Conservation (phyloP, 192 early-diverging fungal species). For the Umbelopsis sp. region DNA sequence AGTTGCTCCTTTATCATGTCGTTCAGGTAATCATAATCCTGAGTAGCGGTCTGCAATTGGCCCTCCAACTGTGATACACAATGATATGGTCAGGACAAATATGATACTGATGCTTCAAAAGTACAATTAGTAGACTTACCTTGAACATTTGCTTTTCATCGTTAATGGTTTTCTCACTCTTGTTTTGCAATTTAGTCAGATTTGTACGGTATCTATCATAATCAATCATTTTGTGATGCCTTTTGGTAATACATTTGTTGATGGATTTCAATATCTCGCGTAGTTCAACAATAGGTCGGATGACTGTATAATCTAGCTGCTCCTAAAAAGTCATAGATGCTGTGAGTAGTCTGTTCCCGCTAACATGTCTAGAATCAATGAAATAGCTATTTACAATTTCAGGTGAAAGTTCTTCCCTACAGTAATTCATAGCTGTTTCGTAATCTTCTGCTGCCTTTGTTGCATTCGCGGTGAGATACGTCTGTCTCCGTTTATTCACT, state of each 20-base stretch:
- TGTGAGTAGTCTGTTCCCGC: background rate
- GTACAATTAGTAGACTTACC: slow-evolving; percentile 25
- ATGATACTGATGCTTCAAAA: background rate
- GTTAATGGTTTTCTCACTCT: slow-evolving; percentile 58
- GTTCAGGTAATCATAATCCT: slow-evolving; percentile 87
- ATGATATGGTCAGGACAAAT: background rate
- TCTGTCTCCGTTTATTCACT: slow-evolving; percentile 41
- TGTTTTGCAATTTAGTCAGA: slow-evolving; percentile 76
- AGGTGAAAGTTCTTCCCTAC: slow-evolving; percentile 61
- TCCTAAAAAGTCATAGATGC: slow-evolving; percentile 41
- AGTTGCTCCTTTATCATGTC: slow-evolving; percentile 79
- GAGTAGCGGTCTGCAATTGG: slow-evolving; percentile 76
- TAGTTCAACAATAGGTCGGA: slow-evolving; percentile 80
- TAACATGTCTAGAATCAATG: background rate
- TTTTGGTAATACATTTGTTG: slow-evolving; percentile 83
- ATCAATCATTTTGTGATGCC: slow-evolving; percentile 90
- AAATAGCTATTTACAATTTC: slow-evolving; percentile 54
- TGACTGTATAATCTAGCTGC: slow-evolving; percentile 74
- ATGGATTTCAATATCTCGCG: slow-evolving; percentile 76
- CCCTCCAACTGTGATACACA: slow-evolving; percentile 50
- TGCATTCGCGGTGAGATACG: slow-evolving; percentile 42
- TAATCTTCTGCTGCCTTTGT: slow-evolving; percentile 56
- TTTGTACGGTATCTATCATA: slow-evolving; percentile 81
- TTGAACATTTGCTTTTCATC: slow-evolving; percentile 73
- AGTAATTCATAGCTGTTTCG: slow-evolving; percentile 47